These are phyloP conservation scores for Wickerhamomyces bisporus DNA, from an alignment of 805 yeast species.

Conservation along the genomic window DNA sequence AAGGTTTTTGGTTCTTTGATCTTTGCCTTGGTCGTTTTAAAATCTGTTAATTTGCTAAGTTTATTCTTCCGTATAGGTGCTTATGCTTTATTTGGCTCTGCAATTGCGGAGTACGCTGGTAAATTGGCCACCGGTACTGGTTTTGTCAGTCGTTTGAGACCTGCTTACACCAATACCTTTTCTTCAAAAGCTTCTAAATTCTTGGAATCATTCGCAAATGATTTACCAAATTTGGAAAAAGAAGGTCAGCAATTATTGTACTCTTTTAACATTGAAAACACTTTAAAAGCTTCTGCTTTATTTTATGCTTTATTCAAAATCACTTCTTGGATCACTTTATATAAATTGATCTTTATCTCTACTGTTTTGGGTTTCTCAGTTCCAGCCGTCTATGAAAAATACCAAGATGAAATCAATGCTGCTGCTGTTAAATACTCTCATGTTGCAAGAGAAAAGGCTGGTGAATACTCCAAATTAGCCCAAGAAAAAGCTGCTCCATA, in stretches of 20 bases:
- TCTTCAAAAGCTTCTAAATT: slow-evolving; percentile 33
- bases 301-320: slow-evolving; percentile 64
- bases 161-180: slow-evolving; percentile 41
- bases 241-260: slow-evolving; percentile 52
- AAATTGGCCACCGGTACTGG: slow-evolving; percentile 72
- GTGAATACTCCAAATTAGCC: slow-evolving; percentile 40
- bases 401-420: slow-evolving; percentile 74
- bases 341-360: slow-evolving; percentile 54
- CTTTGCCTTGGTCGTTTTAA: slow-evolving; percentile 48
- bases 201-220: slow-evolving; percentile 39
- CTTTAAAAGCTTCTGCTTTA: slow-evolving; percentile 66
- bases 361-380: slow-evolving; percentile 63
- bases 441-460: slow-evolving; percentile 46
- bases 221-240: slow-evolving; percentile 47
- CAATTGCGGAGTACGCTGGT: slow-evolving; percentile 72
- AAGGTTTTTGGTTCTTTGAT: slow-evolving; percentile 66
- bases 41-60: slow-evolving; percentile 57
- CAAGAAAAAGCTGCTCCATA: slow-evolving; percentile 57
- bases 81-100: slow-evolving; percentile 56
- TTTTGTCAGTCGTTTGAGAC: slow-evolving; percentile 70
- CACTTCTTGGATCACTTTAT: slow-evolving; percentile 71
- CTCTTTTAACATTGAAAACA: slow-evolving; percentile 65
- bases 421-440: slow-evolving; percentile 42
- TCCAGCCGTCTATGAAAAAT: slow-evolving; percentile 68
- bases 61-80: slow-evolving; percentile 56